Percentiles rank a stretch among this genome's conserved stretches.
phyloP scores from a whole-genome alignment of 805 yeast genomes.

The Kuraishia cidri region DNA sequence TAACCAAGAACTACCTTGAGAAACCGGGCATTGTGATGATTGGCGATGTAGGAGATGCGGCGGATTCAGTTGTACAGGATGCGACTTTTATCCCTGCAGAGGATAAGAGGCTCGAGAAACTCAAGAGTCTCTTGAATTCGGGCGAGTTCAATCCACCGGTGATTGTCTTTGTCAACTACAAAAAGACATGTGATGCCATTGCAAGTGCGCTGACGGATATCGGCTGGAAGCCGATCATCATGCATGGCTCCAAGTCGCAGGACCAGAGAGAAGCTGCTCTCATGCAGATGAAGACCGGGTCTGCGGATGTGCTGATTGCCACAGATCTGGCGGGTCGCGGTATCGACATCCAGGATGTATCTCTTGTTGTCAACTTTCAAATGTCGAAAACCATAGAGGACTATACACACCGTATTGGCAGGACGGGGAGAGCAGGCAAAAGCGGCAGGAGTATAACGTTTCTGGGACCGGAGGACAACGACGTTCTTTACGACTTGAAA shows the following conservation, averaged over 20 bases:
- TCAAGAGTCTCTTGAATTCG: slow-evolving; percentile 26
- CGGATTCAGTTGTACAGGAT: slow-evolving; percentile 60
- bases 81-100: slow-evolving; percentile 43
- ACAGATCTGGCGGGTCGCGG: slow-evolving; percentile 97
- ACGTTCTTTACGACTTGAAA: slow-evolving; percentile 40
- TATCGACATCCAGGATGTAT: slow-evolving; percentile 81
- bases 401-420: slow-evolving; percentile 87
- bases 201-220: slow-evolving; percentile 36
- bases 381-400: slow-evolving; percentile 74
- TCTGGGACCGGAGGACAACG: slow-evolving; percentile 47
- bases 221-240: slow-evolving; percentile 43
- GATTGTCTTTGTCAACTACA: slow-evolving; percentile 76
- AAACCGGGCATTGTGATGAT: slow-evolving; percentile 58
- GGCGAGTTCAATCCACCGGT: slow-evolving; percentile 41
- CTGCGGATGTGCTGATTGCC: slow-evolving; percentile 64
- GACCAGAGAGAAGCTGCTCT: slow-evolving; percentile 78
- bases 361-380: slow-evolving; percentile 80
- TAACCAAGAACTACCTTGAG: slow-evolving; percentile 53
- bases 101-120: slow-evolving; percentile 31
- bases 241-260: slow-evolving; percentile 87
- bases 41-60: slow-evolving; percentile 60
- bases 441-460: slow-evolving; percentile 72
- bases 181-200: slow-evolving; percentile 62
- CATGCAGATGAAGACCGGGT: slow-evolving; percentile 42
- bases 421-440: slow-evolving; percentile 94